Base-by-base conservation (phyloP, 495 filamentous ascomycete species). In the Durotheca rogersii region DNA sequence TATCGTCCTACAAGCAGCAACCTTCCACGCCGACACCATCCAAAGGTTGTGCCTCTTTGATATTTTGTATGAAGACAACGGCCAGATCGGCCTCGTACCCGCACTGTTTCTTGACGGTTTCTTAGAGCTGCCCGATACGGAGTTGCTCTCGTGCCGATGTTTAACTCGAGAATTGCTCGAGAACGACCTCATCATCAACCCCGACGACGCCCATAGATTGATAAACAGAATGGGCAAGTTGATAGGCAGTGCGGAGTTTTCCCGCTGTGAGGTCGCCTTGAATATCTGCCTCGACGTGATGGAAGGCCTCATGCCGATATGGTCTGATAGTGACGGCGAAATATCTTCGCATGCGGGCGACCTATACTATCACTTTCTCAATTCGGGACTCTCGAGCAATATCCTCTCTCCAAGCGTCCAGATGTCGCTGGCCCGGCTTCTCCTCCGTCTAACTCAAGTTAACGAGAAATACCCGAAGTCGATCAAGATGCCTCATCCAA, bases 321-420 rank as follows among this genome's bases (percentile, higher is more conserved):
- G 89, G 88, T 67, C 77, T 15, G 70, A 74, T 31, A 70, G 68
- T 1, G 70, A 69, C 10, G 66, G 70, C 23, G 72, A 80, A n/a
- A 66, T 94, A 12, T 74, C 72, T 11, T 76, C 80, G 1, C 73
- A 77, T 43, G 88, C 81, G 18, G 76, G 81, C 36, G 83, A 89
- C 34, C 65, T 97, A n/a, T 97, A 96, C 67, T 65, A 75, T 15
- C 91, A 87, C 78, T 84, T 92, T 55, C 78, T 89, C 15, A 81
- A 80, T 25, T 74, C 71, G 12, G 75, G 81, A 1, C 60, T 95
- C 11, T 72, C 79, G 19, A 83, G 76, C 37, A 78, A 77, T 12
- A 78, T 81, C 43, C 73, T 87, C 11, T 91, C 90, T 4, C 65
- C 83, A 11, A 74, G 72, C 21, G 78, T 85, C n/a, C 83, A 87